Evolutionary conservation across 495 filamentous ascomycete species (phyloP).

Genomic region (Hypoxylon fuscum): DNA sequence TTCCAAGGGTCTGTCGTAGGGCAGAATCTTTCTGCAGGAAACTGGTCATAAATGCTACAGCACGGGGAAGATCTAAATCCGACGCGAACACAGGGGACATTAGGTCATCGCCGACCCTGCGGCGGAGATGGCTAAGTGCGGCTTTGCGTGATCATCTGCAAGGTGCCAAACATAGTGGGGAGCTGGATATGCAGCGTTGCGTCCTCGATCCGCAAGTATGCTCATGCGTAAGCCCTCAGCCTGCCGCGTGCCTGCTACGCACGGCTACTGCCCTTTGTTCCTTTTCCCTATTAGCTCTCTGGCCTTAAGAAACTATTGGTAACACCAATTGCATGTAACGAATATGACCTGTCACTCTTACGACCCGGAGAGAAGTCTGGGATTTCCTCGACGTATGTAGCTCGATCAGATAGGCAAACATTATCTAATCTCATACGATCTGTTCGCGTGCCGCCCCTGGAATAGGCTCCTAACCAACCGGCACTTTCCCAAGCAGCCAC

Average conservation of each 20-base stretch:
- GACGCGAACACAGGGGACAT: conserved; percentile 6
- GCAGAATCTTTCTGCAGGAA: conserved; percentile 1
- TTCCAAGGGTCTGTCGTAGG: conserved; percentile 17
- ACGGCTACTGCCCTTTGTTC: too few relatives aligned
- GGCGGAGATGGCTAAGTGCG: background rate
- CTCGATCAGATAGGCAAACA: conserved; percentile 10
- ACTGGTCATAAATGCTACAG: conserved; percentile 10
- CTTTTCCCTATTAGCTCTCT: too few relatives aligned
- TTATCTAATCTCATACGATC: too few relatives aligned
- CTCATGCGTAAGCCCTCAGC: too few relatives aligned
- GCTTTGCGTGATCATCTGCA: too few relatives aligned
- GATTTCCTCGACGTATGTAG: conserved; percentile 1
- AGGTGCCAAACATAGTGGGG: too few relatives aligned
- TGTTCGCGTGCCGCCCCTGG: conserved; percentile 1
- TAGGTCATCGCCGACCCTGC: conserved; percentile 12
- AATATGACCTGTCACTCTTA: conserved; percentile 9
- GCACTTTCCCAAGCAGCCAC: background rate
- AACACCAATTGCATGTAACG: too few relatives aligned
- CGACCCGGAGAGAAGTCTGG: background rate
- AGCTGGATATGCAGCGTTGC: background rate
- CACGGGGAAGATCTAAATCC: background rate
- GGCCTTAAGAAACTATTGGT: too few relatives aligned
- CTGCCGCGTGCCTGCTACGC: too few relatives aligned
- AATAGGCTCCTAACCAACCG: conserved; percentile 6
- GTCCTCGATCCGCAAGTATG: background rate